Conservation (phyloP, 2,329 filamentous ascomycete species). For the Gaeumannomyces sp. region DNA sequence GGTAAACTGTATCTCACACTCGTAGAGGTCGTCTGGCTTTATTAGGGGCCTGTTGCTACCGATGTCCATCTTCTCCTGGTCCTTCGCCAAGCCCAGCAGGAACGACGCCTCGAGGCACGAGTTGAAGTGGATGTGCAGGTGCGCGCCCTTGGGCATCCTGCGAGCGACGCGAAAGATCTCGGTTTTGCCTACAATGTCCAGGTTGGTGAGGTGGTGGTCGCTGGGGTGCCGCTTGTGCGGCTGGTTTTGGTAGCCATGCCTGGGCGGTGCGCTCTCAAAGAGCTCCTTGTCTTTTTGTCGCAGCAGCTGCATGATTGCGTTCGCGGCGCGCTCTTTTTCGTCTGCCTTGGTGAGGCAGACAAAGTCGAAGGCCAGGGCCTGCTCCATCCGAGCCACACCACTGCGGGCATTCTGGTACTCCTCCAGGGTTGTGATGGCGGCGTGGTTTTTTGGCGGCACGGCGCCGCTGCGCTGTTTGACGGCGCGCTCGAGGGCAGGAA, state of each 20-base stretch:
- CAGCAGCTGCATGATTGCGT: conserved; percentile 34
- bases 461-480: background rate
- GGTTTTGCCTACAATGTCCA: conserved; percentile 48
- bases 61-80: conserved; percentile 62
- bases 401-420: conserved; percentile 27
- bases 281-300: conserved; percentile 28
- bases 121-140: conserved; percentile 74
- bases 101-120: conserved; percentile 58
- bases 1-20: conserved; percentile 59
- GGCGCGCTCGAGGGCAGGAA: conserved; percentile 6
- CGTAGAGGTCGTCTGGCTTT: conserved; percentile 34
- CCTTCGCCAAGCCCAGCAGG: conserved; percentile 49
- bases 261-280: conserved; percentile 29
- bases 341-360: conserved; percentile 26
- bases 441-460: background rate
- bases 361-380: conserved; percentile 34
- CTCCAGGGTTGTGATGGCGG: background rate
- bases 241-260: conserved; percentile 36
- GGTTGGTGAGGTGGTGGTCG: conserved; percentile 54
- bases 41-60: conserved; percentile 51
- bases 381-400: conserved; percentile 26
- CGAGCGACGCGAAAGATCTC: conserved; percentile 50
- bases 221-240: conserved; percentile 38
- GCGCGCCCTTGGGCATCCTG: conserved; percentile 62
- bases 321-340: conserved; percentile 29